Evolutionary conservation across 2,329 filamentous ascomycete genomes (phyloP), one percentile per base, ranked within the genome.

Genomic region (Colletotrichum sp.): DNA sequence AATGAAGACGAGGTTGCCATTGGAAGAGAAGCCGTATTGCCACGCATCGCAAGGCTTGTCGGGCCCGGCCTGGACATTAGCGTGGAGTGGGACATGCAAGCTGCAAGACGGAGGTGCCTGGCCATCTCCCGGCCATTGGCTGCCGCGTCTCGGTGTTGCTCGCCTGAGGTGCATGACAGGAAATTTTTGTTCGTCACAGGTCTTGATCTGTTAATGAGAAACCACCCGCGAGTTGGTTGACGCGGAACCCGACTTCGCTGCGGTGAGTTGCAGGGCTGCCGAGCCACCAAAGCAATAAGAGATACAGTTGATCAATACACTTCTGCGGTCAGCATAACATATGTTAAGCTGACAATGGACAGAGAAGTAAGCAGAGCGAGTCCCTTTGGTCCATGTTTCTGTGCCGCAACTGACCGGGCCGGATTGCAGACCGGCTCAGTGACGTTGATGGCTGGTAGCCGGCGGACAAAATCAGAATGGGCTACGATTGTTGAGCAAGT

Each of bases 91-190:
- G 70, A 73, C n/a, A 69, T 73, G 69, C 73, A 72, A 64, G 55
- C 63, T 73, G 69, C 73, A 73, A 49, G 73, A 57, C 57, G 70
- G 57, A 73, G 64, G 73, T 73, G 64, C 64, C 73, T 73, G 70
- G 21, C 57, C 44, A 73, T 73, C 63, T 34, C 16, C 57, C 62
- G 70, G 64, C 49, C 69, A 69, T 76, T 76, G 70, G 70, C 49
- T 64, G 44, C 70, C 28, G 26, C 39, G n/a, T 26, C 70, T 76
- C 73, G 73, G 73, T 63, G 70, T 73, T 73, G 57, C 57, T 76
- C 70, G 73, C 70, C 73, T 66, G 73, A 65, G 63, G 57, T 76
- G 73, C 73, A 76, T 73, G 32, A 60, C 28, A 13, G 5, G 73
- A 34, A 24, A 9, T 52, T 59, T 49, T 62, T 64, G 32, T 63